Percentiles rank a stretch among this genome's conserved stretches.
Evolutionary conservation across 345 rosid genomes (phyloP).

Genomic region (Citrus cavaleriei): DNA sequence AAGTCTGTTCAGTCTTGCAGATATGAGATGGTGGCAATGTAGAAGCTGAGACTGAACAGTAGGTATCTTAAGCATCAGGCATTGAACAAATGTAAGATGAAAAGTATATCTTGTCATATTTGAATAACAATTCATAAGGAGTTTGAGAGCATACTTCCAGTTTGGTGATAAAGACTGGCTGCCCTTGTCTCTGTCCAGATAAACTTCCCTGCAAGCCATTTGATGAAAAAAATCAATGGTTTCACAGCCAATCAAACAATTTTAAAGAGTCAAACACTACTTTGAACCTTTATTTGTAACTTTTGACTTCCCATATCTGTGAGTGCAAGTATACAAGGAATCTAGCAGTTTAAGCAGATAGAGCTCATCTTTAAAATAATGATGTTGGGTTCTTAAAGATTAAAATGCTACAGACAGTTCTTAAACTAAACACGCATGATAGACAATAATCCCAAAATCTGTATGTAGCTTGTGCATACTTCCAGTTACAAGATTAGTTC

Average conservation of each 20-base stretch:
- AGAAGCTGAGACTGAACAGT: slow-evolving; percentile 12
- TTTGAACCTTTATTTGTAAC: neutral
- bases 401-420: neutral
- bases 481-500: neutral
- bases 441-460: neutral
- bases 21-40: neutral
- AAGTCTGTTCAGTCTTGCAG: neutral
- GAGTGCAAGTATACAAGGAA: neutral
- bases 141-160: slow-evolving; percentile 61
- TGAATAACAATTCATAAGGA: neutral
- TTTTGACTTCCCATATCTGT: neutral
- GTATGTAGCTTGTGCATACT: neutral
- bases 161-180: slow-evolving; percentile 93
- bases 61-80: neutral
- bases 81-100: neutral
- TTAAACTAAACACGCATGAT: neutral
- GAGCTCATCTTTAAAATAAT: neutral
- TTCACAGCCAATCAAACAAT: neutral
- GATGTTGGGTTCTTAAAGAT: too few species aligned
- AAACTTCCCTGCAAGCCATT: slow-evolving; percentile 70
- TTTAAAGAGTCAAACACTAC: slow-evolving; percentile 1
- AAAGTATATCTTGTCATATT: neutral
- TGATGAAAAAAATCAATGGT: slow-evolving; percentile 3
- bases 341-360: neutral
- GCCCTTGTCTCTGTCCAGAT: slow-evolving; percentile 95